Evolutionary conservation across 2,329 filamentous ascomycete species (phyloP), one percentile per base, ranked within the genome.

Genomic region (Zymoseptoria passerinii): DNA sequence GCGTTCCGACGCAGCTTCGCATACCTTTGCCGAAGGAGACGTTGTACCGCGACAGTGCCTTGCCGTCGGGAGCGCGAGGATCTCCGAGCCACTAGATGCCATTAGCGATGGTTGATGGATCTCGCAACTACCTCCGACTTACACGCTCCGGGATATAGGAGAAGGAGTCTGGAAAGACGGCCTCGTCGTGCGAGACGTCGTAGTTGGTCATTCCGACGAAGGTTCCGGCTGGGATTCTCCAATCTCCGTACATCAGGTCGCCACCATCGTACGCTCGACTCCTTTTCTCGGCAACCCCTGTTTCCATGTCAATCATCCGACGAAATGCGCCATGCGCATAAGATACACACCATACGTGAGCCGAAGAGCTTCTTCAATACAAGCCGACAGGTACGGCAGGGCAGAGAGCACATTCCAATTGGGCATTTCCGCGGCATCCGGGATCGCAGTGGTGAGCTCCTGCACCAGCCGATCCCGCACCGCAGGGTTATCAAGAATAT

Each of bases 401-500:
- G 52, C 61, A 53, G 58, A 58, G 18, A 65, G 53, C 35, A 52
- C 48, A 50, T 61, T 54, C 54, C 54, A 52, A 9, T 49, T 27
- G 7, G 61, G 58, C 23, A 59, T 56, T 6, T 44, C 9, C 10
- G 13, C 20, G 18, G 56, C 29, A 28, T 62, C 56, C 9, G 63
- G 62, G 8, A 59, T 59, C 9, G 62, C 60, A 6, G 27, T 28
- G n/a, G 50, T 20, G 2, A 80, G 61, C 60, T 80, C 78, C 4
- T 60, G 58, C 40, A 73, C 71, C 8, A 80, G 63, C 49, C 66
- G 72, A 5, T 68, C 54, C 23, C 73, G 60, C 18, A 73, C 61
- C 1, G 67, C 63, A 0, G 72, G 70, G 2, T 72, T 59, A 28
- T 73, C 66, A 9, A 78, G 66, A 35, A 80, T 55, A 54, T 78